Base-by-base conservation (phyloP, 1,139 yeast species). In the Meyerozyma guilliermondii region DNA sequence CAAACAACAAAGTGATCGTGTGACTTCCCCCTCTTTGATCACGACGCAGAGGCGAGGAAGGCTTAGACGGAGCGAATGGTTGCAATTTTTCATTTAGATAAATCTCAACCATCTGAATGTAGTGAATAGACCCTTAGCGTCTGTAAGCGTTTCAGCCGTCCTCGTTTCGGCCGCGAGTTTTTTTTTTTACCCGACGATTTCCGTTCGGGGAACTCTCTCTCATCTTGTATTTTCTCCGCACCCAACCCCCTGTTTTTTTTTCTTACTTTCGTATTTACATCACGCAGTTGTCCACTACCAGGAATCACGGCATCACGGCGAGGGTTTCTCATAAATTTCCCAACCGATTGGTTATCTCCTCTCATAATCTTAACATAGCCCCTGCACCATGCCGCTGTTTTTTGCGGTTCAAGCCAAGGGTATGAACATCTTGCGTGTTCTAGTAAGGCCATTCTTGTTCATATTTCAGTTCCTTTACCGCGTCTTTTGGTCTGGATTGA, bases 401-500 rank as follows among this genome's bases (percentile, higher is more conserved):
- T 11, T 26, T 26, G 7, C 28, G 13, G 3, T 6, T 3, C 28
- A 3, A 20, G 22, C 28, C 28, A 5, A 4, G 28, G 28, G 28
- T 13, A 26, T 7, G 7, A 26, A 7, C 28, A 13, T 30, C 6
- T n/a, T 16, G 16, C 34, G 34, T 3, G 16, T 4, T 9, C 28
- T 24, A n/a, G 18, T 44, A 7, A 48, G 49, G 16, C 62, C 62
- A 27, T 42, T 56, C 18, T 20, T 54, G 29, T 50, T 58, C 39
- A 34, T 58, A 5, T 52, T 46, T 44, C 59, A 56, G 39, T 45
- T 58, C 35, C 29, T 56, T 5, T 40, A 39, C 39, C 44, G 64
- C 38, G 49, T 64, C 31, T 53, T 63, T 46, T 50, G 55, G 55
- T 57, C 62, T 14, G 65, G 74, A 17, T 50, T 65, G 27, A 76